A percentile compares a stretch with the other conserved stretches of the same genome.
These are phyloP conservation scores for Entomortierella chlamydospora DNA, from an alignment of 192 early-diverging fungal species.

Conservation along the genomic window DNA sequence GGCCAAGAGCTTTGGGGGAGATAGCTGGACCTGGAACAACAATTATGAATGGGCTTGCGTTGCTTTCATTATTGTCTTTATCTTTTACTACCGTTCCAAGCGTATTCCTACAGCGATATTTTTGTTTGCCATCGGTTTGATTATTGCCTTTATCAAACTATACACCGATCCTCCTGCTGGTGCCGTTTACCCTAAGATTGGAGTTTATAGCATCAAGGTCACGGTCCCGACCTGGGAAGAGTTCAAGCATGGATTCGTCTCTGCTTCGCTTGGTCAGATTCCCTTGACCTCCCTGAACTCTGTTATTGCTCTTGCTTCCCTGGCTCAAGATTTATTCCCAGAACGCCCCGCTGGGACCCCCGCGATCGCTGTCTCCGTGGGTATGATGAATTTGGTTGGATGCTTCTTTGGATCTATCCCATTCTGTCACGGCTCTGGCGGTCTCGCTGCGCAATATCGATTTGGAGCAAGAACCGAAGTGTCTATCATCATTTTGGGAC, in stretches of 20 bases:
- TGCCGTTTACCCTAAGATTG: constrained; percentile 59
- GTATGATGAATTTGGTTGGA: constrained; percentile 84
- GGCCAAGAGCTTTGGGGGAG: constrained; percentile 65
- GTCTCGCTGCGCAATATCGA: constrained; percentile 94
- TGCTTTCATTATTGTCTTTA: constrained; percentile 74
- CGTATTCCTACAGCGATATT: constrained; percentile 77
- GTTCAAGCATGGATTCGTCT: constrained; percentile 79
- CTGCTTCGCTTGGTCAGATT: constrained; percentile 87
- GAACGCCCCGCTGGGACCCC: constrained; percentile 65
- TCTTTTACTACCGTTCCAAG: constrained; percentile 70
- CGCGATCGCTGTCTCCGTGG: constrained; percentile 73
- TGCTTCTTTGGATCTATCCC: constrained; percentile 86
- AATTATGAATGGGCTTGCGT: constrained; percentile 80
- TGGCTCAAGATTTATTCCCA: constrained; percentile 89
- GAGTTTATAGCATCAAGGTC: constrained; percentile 65
- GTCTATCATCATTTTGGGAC: constrained; percentile 82
- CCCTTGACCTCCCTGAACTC: constrained; percentile 91
- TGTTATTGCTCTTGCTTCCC: constrained; percentile 79
- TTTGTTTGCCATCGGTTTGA: constrained; percentile 76
- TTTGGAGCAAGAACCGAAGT: constrained; percentile 90
- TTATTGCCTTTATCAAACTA: constrained; percentile 72
- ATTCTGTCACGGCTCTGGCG: constrained; percentile 87
- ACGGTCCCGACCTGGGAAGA: constrained; percentile 72
- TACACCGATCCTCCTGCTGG: constrained; percentile 52
- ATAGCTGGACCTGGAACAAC: constrained; percentile 72